Conservation (phyloP, 1,284 basidiomycete genomes). For the Fereydounia khargensis region DNA sequence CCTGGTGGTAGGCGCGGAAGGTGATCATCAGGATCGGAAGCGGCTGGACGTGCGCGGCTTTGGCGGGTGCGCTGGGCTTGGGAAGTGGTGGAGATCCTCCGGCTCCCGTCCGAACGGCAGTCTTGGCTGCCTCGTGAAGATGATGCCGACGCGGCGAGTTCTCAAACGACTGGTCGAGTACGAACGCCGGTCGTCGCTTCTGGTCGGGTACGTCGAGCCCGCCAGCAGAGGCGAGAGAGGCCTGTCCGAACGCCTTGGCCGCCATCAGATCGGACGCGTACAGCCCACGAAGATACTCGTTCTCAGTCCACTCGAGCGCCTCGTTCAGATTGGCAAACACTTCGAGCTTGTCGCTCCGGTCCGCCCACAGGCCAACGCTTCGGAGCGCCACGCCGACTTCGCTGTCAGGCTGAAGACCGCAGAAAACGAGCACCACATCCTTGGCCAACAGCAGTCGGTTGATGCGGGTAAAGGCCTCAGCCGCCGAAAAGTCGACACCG, state of each 20-base stretch:
- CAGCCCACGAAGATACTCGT: slow-evolving; percentile 58
- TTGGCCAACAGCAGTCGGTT: slow-evolving; percentile 77
- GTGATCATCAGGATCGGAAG: slow-evolving; percentile 38
- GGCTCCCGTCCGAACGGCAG: slow-evolving; percentile 24
- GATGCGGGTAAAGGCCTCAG: slow-evolving; percentile 89
- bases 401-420: slow-evolving; percentile 65
- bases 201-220: slow-evolving; percentile 52
- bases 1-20: slow-evolving; percentile 36
- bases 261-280: slow-evolving; percentile 56
- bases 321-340: slow-evolving; percentile 81
- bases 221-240: slow-evolving; percentile 60
- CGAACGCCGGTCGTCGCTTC: slow-evolving; percentile 44
- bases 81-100: background rate
- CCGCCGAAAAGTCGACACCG: slow-evolving; percentile 90
- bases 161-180: slow-evolving; percentile 65
- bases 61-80: background rate
- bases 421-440: slow-evolving; percentile 80
- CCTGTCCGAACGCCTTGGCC: slow-evolving; percentile 52
- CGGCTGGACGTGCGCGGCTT: slow-evolving; percentile 19
- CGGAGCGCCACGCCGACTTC: slow-evolving; percentile 49
- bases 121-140: slow-evolving; percentile 71
- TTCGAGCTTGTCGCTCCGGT: slow-evolving; percentile 61
- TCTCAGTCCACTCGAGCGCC: slow-evolving; percentile 78
- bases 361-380: slow-evolving; percentile 69
- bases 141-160: slow-evolving; percentile 74